phyloP scores from a whole-genome alignment of 2,329 filamentous ascomycete species.

The Helotiales sp. region DNA sequence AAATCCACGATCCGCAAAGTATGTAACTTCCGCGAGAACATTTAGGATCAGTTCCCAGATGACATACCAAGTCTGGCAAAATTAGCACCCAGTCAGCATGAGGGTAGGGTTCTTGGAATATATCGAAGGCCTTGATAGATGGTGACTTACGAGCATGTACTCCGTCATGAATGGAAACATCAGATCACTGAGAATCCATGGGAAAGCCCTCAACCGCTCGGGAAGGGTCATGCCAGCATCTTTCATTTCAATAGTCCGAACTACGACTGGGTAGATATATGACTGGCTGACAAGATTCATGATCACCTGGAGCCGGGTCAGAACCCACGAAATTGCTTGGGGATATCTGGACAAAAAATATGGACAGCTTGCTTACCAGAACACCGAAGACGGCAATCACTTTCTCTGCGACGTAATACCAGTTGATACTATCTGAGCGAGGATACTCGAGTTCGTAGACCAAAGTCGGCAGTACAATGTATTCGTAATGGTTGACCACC shows the following conservation, averaged over 20 bases:
- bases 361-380: slow-evolving; percentile 49
- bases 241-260: slow-evolving; percentile 69
- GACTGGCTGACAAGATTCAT: slow-evolving; percentile 81
- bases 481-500: slow-evolving; percentile 69
- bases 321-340: neutral
- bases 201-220: slow-evolving; percentile 69
- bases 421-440: slow-evolving; percentile 70
- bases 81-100: neutral
- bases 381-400: slow-evolving; percentile 71
- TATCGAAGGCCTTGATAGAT: neutral
- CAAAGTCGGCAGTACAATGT: slow-evolving; percentile 74
- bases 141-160: slow-evolving; percentile 56
- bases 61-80: slow-evolving; percentile 69
- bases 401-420: slow-evolving; percentile 78
- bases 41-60: slow-evolving; percentile 81
- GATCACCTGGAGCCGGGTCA: slow-evolving; percentile 49
- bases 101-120: no score
- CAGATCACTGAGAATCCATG: slow-evolving; percentile 76
- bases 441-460: slow-evolving; percentile 83
- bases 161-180: slow-evolving; percentile 82
- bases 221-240: slow-evolving; percentile 65
- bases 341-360: neutral
- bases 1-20: slow-evolving; percentile 78
- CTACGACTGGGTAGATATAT: slow-evolving; percentile 77
- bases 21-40: slow-evolving; percentile 75